phyloP scores from a whole-genome alignment of 1,284 basidiomycete species.

The Ceratobasidium papillatum region DNA sequence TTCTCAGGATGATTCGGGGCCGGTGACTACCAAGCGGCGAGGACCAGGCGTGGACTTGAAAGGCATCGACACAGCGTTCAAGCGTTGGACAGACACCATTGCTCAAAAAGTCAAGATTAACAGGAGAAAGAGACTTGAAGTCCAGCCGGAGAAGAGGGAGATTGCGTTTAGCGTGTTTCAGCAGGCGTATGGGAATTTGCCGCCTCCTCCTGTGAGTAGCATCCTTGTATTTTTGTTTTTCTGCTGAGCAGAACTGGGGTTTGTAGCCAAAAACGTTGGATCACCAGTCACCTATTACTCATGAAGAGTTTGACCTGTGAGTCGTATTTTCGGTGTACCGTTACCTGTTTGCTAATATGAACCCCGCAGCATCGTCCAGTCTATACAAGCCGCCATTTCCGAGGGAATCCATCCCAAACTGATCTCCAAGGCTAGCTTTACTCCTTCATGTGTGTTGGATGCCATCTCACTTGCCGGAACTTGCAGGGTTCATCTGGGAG shows the following conservation, averaged over 20 bases:
- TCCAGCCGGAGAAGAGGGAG: slow-evolving; percentile 65
- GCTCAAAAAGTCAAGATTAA: slow-evolving; percentile 74
- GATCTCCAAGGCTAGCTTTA: slow-evolving; percentile 67
- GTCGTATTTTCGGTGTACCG: slow-evolving; percentile 49
- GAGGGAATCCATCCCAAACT: slow-evolving; percentile 87
- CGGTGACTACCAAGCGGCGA: not conserved
- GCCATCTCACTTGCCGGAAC: not conserved
- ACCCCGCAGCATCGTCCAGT: slow-evolving; percentile 64
- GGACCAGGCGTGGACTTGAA: slow-evolving; percentile 38
- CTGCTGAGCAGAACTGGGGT: not conserved
- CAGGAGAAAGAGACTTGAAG: slow-evolving; percentile 75
- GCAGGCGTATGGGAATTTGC: slow-evolving; percentile 53
- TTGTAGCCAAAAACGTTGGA: slow-evolving; percentile 75
- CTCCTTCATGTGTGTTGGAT: not conserved
- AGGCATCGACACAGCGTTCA: slow-evolving; percentile 76
- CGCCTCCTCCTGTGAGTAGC: slow-evolving; percentile 55
- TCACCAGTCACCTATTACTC: slow-evolving; percentile 76
- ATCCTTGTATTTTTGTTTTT: slow-evolving; percentile 32
- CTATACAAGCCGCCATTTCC: slow-evolving; percentile 72
- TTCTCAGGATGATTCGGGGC: slow-evolving; percentile 19
- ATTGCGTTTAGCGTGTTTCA: slow-evolving; percentile 84
- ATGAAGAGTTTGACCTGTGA: slow-evolving; percentile 73
- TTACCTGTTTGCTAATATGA: slow-evolving; percentile 43
- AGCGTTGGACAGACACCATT: slow-evolving; percentile 86
- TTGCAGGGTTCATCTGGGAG: slow-evolving; percentile 78